These are phyloP conservation scores for Patellifolia procumbens DNA, from an alignment of 179 eudicot species.

Conservation along the genomic window DNA sequence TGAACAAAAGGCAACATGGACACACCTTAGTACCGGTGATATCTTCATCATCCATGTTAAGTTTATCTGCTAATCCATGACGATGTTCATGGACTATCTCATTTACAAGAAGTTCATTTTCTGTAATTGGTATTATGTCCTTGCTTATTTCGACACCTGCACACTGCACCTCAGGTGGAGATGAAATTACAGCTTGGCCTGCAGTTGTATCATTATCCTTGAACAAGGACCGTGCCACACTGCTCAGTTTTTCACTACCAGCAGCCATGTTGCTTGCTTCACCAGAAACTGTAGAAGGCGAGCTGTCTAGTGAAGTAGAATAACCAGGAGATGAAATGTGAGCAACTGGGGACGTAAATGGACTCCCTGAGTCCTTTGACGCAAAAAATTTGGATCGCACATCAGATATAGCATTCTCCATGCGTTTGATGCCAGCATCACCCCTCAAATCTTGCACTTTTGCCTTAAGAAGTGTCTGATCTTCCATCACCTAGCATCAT, in stretches of 20 bases:
- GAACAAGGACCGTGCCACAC: constrained; percentile 71
- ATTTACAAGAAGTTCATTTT: constrained; percentile 80
- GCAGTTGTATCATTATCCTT: constrained; percentile 39
- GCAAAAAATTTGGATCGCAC: constrained; percentile 62
- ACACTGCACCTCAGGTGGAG: constrained; percentile 33
- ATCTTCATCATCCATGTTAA: constrained; percentile 44
- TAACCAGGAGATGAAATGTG: constrained; percentile 53
- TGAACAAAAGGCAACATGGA: constrained; percentile 2
- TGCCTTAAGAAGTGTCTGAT: constrained; percentile 78
- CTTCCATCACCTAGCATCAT: constrained; percentile 63
- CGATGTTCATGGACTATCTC: constrained; percentile 71
- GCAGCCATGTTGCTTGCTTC: constrained; percentile 28
- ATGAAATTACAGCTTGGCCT: constrained; percentile 37
- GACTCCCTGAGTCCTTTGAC: constrained; percentile 61
- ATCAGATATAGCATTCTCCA: constrained; percentile 80
- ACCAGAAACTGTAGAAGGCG: constrained; percentile 37
- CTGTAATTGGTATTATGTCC: constrained; percentile 39
- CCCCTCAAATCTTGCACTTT: constrained; percentile 86
- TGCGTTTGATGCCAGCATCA: constrained; percentile 73
- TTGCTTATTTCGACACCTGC: constrained; percentile 27
- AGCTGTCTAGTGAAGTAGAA: constrained; percentile 40
- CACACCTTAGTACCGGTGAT: constrained; percentile 56
- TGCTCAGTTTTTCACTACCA: constrained; percentile 35
- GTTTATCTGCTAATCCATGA: constrained; percentile 47
- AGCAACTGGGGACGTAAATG: constrained; percentile 51